Evolutionary conservation across 441 rosid species (phyloP).

Genomic region (Syzygium syzygioides): DNA sequence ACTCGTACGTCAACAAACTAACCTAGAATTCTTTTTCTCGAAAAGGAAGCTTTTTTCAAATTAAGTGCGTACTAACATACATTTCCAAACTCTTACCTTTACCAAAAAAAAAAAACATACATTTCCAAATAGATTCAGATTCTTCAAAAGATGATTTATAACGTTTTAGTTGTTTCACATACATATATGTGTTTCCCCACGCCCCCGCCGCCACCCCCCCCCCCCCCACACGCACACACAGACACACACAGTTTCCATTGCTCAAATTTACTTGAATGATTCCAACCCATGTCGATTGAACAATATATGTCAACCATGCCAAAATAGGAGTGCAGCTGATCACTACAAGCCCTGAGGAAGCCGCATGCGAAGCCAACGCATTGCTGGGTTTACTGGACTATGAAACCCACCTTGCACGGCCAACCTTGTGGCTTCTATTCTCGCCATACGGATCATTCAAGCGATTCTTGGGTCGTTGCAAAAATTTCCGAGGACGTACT

Average conservation of each 20-base stretch:
- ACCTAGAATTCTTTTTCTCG: background rate
- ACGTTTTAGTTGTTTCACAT: background rate
- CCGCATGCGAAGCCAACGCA: background rate
- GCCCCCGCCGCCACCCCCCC: background rate
- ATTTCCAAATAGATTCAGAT: background rate
- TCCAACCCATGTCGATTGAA: background rate
- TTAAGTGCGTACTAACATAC: background rate
- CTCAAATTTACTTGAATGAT: no score
- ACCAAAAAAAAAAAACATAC: background rate
- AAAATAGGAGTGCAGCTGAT: background rate
- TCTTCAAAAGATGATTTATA: background rate
- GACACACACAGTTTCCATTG: background rate
- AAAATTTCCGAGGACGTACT: background rate
- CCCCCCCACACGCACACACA: background rate
- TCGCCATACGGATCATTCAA: background rate
- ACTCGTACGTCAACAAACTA: background rate
- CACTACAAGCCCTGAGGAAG: background rate
- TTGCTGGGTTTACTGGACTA: background rate
- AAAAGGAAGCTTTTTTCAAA: background rate
- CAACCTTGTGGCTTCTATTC: background rate
- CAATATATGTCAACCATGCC: background rate
- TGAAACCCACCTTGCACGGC: background rate
- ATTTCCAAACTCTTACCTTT: background rate
- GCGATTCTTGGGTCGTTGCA: background rate
- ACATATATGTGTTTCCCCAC: background rate